phyloP scores from a whole-genome alignment of 768 basidiomycete species.

The Collybiopsis luxurians region DNA sequence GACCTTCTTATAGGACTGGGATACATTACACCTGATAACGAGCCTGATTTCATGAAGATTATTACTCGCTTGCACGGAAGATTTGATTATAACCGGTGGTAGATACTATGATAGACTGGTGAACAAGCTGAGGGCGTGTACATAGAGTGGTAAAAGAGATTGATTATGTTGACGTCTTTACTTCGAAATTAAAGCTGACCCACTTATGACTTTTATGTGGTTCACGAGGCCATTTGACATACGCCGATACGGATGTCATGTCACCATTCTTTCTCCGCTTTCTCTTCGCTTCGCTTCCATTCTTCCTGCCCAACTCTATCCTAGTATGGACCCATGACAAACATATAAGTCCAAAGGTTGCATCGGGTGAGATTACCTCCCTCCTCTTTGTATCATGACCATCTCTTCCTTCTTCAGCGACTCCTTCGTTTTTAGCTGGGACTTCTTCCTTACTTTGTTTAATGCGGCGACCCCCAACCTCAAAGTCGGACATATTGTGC shows the following conservation, averaged over 20 bases:
- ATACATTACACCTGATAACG: slow-evolving; percentile 82
- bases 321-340: background rate
- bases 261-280: too few relatives aligned
- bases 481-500: slow-evolving; percentile 53
- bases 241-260: too few relatives aligned
- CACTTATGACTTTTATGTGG: too few relatives aligned
- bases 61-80: slow-evolving; percentile 68
- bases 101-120: background rate
- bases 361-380: background rate
- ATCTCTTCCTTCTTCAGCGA: slow-evolving; percentile 29
- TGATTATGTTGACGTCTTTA: too few relatives aligned
- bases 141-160: too few relatives aligned
- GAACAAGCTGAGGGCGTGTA: background rate
- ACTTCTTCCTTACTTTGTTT: slow-evolving; percentile 44
- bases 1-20: slow-evolving; percentile 91
- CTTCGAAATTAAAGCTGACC: too few relatives aligned
- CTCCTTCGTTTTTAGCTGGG: slow-evolving; percentile 44
- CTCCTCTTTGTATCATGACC: slow-evolving; percentile 16
- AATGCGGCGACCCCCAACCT: slow-evolving; percentile 52
- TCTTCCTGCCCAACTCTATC: background rate
- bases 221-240: too few relatives aligned
- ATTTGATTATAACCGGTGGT: slow-evolving; percentile 65
- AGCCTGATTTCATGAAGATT: slow-evolving; percentile 80
- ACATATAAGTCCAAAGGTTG: background rate
- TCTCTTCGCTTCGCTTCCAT: background rate